phyloP scores from a whole-genome alignment of 2,329 filamentous ascomycete species.

The Sarocladium oryzae region DNA sequence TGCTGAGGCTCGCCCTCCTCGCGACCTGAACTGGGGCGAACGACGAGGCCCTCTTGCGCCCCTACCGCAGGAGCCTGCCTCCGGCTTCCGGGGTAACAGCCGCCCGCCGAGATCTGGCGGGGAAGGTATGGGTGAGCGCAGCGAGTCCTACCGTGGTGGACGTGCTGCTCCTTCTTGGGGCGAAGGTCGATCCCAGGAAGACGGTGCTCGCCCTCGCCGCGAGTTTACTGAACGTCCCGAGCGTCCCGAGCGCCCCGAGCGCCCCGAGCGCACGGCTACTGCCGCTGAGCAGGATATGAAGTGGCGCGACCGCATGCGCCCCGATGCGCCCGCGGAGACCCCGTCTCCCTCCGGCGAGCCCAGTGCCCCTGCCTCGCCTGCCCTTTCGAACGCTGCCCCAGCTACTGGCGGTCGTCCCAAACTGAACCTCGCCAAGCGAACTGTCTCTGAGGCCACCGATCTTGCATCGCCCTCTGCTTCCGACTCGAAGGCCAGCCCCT shows the following conservation, averaged over 20 bases:
- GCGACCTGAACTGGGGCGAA: constrained; percentile 78
- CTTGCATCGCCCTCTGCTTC: constrained; percentile 42
- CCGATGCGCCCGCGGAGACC: constrained; percentile 61
- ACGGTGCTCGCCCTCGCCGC: constrained; percentile 59
- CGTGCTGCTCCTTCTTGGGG: constrained; percentile 70
- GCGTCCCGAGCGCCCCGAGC: constrained; percentile 60
- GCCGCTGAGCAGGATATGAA: constrained; percentile 89
- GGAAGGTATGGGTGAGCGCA: constrained; percentile 49
- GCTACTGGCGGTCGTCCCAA: constrained; percentile 63
- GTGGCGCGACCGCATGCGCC: constrained; percentile 87
- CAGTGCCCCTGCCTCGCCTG: constrained; percentile 70
- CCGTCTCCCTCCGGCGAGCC: constrained; percentile 57
- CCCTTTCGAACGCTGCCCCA: constrained; percentile 43
- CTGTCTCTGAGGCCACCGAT: constrained; percentile 67
- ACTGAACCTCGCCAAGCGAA: constrained; percentile 85
- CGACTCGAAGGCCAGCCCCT: constrained; percentile 83
- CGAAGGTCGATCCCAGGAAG: constrained; percentile 47
- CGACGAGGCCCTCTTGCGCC: constrained; percentile 87
- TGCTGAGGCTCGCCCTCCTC: constrained; percentile 54
- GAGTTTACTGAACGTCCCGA: constrained; percentile 68
- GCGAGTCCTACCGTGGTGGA: constrained; percentile 53
- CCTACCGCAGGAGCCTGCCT: constrained; percentile 35
- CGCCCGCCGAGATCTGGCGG: constrained; percentile 37
- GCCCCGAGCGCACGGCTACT: constrained; percentile 64
- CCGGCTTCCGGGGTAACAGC: constrained; percentile 45